Base-by-base conservation (phyloP, 768 basidiomycete species). In the Russula ochroleuca region DNA sequence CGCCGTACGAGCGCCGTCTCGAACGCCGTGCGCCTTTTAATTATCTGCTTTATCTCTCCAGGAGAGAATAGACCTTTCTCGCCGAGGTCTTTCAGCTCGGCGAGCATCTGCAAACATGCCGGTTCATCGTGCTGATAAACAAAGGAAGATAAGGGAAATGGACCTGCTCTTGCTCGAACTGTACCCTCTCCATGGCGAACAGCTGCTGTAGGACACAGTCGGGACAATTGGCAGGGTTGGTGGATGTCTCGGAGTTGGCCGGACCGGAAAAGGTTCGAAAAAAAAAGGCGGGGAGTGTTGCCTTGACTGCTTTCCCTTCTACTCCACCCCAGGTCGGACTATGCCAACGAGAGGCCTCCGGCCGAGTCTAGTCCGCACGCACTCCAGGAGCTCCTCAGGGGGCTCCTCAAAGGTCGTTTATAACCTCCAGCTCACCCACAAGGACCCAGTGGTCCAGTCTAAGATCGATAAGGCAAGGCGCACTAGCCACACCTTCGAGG, bases 151-250 rank as follows among this genome's bases (percentile, higher is more conserved):
- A 45, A 8, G 1, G 2, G 7, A n/a, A 10, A 58, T 31, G 61
- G 61, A 82, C 87, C 85, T 91, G 88, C 85, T 96, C 94, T 75
- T 95, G 90, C 75, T 95, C 86, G 70, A 88, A 95, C 63, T 96
- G 90, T 0, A 96, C 94, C 68, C 92, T 83, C 81, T 98, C 94
- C 94, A 98, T 95, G 49, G 25, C 67, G 64, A 5, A 2, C 28
- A 6, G 15, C 15, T 9, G 45, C 50, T 49, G 38, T n/a, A 23
- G 23, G 19, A 13, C 17, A 31, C 19, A 13, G 35, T 15, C 5
- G n/a, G 21, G 43, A 10, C 9, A 45, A 19, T 19, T n/a, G 43
- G 43, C 45, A 21, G 21, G n/a, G 45, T 21, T 25, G 61, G 61
- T 52, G 52, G n/a, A 23, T 21, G 48, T 13, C 28, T 53, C 56